Base-by-base conservation (phyloP, 305 asterid genomes). In the Caryopteris hybrid region DNA sequence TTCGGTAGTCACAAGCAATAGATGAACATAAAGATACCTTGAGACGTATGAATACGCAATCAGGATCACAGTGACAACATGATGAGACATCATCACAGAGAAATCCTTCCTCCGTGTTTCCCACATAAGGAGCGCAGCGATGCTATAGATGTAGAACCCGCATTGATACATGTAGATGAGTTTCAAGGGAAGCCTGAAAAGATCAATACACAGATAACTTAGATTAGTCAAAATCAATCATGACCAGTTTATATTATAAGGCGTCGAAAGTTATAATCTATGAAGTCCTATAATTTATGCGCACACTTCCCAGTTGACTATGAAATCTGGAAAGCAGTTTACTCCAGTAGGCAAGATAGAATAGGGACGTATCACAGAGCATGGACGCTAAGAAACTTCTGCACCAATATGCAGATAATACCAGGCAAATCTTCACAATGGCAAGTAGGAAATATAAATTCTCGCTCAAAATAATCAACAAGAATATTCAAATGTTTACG, bases 51-150 rank as follows among this genome's bases (percentile, higher is more conserved):
- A 93, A 78, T 36, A 76, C 59, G 88, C 71, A 78, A 93, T 82
- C 66, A 93, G 85, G 80, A 91, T 70, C 71, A 93, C 88, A 18
- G 99, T 93, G 66, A 93, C 81, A 51, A 87, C 43, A 78, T 91
- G 99, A 82, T 93, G 99, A 69, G 95, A 80, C 95, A 93, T 88
- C 96, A 88, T 90, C 38, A 91, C 99, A 33, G 88, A 41, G 76
- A 93, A 93, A 67, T 93, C 97, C 83, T 90, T 93, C 74, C 99
- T 68, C 8, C 99, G 88, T 20, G 99, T 93, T 78, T 93, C 99
- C 97, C 96, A 88, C 39, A 81, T 71, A 61, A 93, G 79, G 43
- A 91, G 97, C 33, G 99, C 92, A 76, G 82, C 85, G 62, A 89
- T 91, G 81, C 97, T 80, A 63, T 88, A 88, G 69, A 69, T 41